Base-by-base conservation (phyloP, 2,329 filamentous ascomycete genomes). In the Sclerotinia nivalis region DNA sequence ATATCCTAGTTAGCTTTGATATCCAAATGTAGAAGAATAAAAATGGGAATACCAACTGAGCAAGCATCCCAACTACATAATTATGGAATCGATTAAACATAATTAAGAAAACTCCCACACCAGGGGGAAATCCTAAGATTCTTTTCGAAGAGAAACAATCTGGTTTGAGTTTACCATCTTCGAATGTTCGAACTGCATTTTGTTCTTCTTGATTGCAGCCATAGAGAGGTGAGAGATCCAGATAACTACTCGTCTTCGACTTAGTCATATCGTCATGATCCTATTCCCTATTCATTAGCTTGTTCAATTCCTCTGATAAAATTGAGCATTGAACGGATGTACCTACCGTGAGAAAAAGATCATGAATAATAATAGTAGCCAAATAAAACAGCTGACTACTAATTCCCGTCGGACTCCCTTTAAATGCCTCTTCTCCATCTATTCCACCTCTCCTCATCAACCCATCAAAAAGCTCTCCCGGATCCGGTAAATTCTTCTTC, bases 71-170 rank as follows among this genome's bases (percentile, higher is more conserved):
- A 1, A 92, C 93, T 0, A 93, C 88, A 73, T 96, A 86, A 80
- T 98, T 97, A 81, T 97, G 95, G 83, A 75, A 77, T 61, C 88
- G 81, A 75, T 90, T 91, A 81, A 93, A 90, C 91, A 93, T 93
- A 79, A 94, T 85, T 40, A 94, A 80, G 4, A 94, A 76, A 6
- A 92, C 88, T 69, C 88, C 86, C 6, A 91, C 90, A 18, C 91
- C 90, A 0, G 92, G 89, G 0, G 91, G 92, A 76, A 92, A 89
- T 13, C 87, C 89, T 34, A 90, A 80, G 2, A 93, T 81, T 68
- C 91, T 85, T 79, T 89, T 88, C 76, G 93, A 90, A 3, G 89
- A 87, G 73, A 91, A 94, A 10, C 84, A 83, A 75, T 95, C 92
- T 0, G 89, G 84, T 82, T 93, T 93, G 73, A 93, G 81, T 77